phyloP scores from a whole-genome alignment of 2,329 filamentous ascomycete species.

The Aquanectria penicillioides region DNA sequence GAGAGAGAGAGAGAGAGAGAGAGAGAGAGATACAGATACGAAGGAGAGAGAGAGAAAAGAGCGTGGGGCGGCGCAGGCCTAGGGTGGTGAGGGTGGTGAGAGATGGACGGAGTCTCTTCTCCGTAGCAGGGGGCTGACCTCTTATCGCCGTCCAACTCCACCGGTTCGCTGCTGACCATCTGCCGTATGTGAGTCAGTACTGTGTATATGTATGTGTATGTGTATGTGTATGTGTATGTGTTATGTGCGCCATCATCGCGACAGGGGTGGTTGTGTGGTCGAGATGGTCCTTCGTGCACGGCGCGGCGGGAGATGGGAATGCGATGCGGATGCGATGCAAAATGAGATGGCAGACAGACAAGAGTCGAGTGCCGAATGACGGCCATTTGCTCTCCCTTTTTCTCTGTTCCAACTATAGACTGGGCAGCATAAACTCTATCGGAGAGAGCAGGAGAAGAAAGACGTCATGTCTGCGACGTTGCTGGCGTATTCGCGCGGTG shows the following conservation, averaged over 20 bases:
- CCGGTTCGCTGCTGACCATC: conserved; percentile 15
- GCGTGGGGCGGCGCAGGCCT: neutral
- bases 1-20: neutral
- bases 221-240: neutral
- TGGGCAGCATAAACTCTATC: too few species aligned
- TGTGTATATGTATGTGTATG: conserved; percentile 1
- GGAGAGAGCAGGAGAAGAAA: neutral
- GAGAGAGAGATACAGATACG: neutral
- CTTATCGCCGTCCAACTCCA: conserved; percentile 9
- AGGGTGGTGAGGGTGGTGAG: neutral
- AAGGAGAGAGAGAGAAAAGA: neutral
- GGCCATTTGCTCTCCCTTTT: too few species aligned
- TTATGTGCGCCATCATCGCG: conserved; percentile 9
- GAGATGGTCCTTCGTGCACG: neutral
- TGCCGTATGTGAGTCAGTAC: neutral
- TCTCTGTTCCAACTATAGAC: too few species aligned
- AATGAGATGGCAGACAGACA: conserved; percentile 3
- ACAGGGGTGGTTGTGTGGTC: conserved; percentile 4
- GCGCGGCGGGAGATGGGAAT: neutral
- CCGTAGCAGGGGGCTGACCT: neutral
- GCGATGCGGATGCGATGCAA: neutral
- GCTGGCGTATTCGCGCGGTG: too few species aligned
- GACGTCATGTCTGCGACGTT: too few species aligned
- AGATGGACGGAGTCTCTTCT: too few species aligned
- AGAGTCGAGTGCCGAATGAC: too few species aligned